Evolutionary conservation across 495 filamentous ascomycete species (phyloP).

Genomic region (Parathielavia hyrcaniae): DNA sequence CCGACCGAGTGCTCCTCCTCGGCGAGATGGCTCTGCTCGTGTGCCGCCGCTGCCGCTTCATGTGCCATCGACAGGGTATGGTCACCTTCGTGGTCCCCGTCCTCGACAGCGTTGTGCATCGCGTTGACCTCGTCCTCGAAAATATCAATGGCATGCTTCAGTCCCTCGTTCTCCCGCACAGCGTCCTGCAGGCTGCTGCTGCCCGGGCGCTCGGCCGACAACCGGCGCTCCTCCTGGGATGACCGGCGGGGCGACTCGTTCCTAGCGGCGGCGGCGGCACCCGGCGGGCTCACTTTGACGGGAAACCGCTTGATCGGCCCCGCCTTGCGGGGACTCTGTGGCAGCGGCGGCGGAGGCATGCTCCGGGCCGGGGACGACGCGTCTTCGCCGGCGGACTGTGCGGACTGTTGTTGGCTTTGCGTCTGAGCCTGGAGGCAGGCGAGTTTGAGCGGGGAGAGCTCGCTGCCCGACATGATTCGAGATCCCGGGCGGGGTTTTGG

Average conservation of each 20-base stretch:
- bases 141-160: constrained; percentile 46
- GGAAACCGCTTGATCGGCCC: constrained; percentile 51
- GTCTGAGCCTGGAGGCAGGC: constrained; percentile 10
- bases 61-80: constrained; percentile 20
- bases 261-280: constrained; percentile 18
- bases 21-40: constrained; percentile 12
- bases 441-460: constrained; percentile 44
- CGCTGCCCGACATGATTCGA: constrained; percentile 43
- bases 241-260: constrained; percentile 20
- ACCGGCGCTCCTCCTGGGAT: constrained; percentile 14
- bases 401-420: constrained; percentile 3
- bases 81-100: constrained; percentile 21
- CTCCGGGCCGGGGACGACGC: constrained; percentile 16
- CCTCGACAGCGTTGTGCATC: constrained; percentile 8
- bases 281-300: constrained; percentile 40
- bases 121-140: constrained; percentile 45
- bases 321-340: constrained; percentile 41
- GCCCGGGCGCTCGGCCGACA: constrained; percentile 31
- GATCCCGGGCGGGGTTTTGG: constrained; percentile 41
- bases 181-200: constrained; percentile 38
- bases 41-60: not conserved
- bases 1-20: constrained; percentile 33
- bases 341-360: constrained; percentile 29
- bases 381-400: constrained; percentile 17
- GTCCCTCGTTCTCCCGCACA: constrained; percentile 36